Percentiles rank a stretch among this genome's conserved stretches.
Conservation (phyloP, 495 filamentous ascomycete genomes). For the Penicillium dipodomyicola region DNA sequence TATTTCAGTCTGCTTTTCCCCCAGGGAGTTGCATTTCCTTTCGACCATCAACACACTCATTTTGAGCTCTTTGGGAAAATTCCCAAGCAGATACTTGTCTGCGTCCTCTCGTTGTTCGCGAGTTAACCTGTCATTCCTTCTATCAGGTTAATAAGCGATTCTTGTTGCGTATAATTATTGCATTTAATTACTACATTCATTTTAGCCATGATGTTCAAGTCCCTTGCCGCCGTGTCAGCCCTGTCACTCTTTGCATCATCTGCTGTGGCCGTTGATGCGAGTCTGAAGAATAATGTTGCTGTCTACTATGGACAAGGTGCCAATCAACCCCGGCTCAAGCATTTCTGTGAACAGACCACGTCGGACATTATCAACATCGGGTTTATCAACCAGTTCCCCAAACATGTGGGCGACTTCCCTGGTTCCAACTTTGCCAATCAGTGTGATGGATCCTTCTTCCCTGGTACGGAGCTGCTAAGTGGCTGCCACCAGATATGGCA, state of each 20-base stretch:
- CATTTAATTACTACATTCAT: constrained; percentile 19
- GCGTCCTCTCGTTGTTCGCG: constrained; percentile 48
- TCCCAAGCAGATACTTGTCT: constrained; percentile 45
- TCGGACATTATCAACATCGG: constrained; percentile 68
- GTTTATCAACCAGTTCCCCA: constrained; percentile 65
- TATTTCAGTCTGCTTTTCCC: constrained; percentile 3
- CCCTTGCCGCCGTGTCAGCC: constrained; percentile 29
- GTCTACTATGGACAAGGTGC: constrained; percentile 62
- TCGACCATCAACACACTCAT: constrained; percentile 23
- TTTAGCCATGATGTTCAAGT: constrained; percentile 35
- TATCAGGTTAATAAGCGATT: constrained; percentile 14
- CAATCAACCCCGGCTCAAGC: constrained; percentile 45
- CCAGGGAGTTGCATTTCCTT: background rate
- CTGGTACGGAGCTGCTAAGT: constrained; percentile 36
- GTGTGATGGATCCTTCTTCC: constrained; percentile 53
- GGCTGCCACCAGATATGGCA: constrained; percentile 52
- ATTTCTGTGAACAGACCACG: constrained; percentile 56
- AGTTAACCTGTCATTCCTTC: constrained; percentile 21
- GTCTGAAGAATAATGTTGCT: constrained; percentile 56
- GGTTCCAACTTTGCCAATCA: constrained; percentile 66
- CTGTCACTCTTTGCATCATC: constrained; percentile 30
- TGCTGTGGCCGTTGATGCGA: constrained; percentile 48
- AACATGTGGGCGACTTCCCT: constrained; percentile 51
- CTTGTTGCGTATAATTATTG: constrained; percentile 15
- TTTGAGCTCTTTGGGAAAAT: constrained; percentile 22